Percentiles rank a stretch among this genome's conserved stretches.
phyloP scores from a whole-genome alignment of 768 basidiomycete genomes.

The Wakefieldia striispora region DNA sequence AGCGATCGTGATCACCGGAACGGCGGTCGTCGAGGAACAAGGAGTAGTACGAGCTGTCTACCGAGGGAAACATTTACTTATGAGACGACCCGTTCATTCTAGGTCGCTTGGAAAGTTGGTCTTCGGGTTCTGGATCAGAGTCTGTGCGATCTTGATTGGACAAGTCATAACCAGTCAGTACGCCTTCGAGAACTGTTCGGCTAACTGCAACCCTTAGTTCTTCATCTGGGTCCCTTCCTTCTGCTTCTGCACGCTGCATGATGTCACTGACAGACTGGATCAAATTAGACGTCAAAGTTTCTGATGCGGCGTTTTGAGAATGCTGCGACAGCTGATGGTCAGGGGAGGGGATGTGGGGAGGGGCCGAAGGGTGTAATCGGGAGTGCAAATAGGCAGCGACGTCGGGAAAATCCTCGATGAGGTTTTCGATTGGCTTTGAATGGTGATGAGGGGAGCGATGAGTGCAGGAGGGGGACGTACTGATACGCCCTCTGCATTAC shows the following conservation, averaged over 20 bases:
- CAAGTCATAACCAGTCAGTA: conserved; percentile 60
- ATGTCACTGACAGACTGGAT: conserved; percentile 67
- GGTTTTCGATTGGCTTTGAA: conserved; percentile 58
- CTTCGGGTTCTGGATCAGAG: conserved; percentile 6
- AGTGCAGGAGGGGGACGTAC: conserved; percentile 44
- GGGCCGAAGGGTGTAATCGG: conserved; percentile 17
- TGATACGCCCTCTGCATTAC: conserved; percentile 72
- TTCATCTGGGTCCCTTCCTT: conserved; percentile 66
- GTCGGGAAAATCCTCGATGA: conserved; percentile 67
- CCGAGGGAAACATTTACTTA: not conserved
- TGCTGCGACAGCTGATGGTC: conserved; percentile 54
- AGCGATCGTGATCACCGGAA: conserved; percentile 36
- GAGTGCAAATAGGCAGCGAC: conserved; percentile 63
- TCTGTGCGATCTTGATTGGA: conserved; percentile 22
- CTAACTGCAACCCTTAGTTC: conserved; percentile 60
- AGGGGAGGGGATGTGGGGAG: conserved; percentile 5
- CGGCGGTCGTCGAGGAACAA: conserved; percentile 18
- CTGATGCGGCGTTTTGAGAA: conserved; percentile 65
- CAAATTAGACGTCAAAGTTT: conserved; percentile 63
- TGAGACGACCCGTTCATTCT: conserved; percentile 20
- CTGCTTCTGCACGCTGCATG: conserved; percentile 53
- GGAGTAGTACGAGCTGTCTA: conserved; percentile 7
- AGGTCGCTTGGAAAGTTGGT: conserved; percentile 22
- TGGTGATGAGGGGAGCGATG: conserved; percentile 10
- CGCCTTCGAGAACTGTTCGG: conserved; percentile 63